Evolutionary conservation across 1,284 basidiomycete genomes (phyloP).

Genomic region (Xanthoconium separans): DNA sequence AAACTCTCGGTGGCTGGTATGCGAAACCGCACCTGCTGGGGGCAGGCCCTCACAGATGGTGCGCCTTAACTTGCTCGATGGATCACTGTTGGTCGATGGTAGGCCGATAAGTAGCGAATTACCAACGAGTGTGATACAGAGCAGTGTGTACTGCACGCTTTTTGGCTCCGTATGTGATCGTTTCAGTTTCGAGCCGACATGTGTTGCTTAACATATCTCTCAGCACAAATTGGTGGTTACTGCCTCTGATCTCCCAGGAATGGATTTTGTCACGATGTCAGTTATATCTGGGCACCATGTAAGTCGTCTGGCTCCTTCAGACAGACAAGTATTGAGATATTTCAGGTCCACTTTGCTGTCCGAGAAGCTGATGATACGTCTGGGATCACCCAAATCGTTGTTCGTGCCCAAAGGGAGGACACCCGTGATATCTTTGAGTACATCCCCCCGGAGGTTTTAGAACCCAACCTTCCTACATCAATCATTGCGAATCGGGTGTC

Average conservation of each 20-base stretch:
- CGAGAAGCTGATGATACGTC: neutral
- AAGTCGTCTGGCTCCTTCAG: neutral
- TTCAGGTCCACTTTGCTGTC: neutral
- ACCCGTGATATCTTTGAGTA: neutral
- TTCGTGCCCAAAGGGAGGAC: neutral
- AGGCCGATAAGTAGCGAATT: neutral
- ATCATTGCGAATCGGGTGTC: neutral
- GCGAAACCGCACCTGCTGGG: neutral
- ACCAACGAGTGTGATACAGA: neutral
- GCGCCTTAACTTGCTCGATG: neutral
- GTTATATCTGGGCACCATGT: neutral
- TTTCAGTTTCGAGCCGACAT: neutral
- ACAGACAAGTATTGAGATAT: neutral
- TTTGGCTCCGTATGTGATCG: neutral
- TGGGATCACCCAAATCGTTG: neutral
- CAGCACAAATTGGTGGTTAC: neutral
- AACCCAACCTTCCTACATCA: neutral
- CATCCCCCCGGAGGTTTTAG: neutral
- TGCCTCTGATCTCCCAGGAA: neutral
- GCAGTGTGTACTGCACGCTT: neutral
- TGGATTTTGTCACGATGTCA: neutral
- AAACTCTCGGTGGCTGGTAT: neutral
- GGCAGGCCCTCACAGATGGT: neutral
- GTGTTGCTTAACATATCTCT: neutral
- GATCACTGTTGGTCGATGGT: neutral